A percentile compares a stretch with the other conserved stretches of the same genome.
Conservation (phyloP, 106 monocot species). For the Narthecium ossifragum region DNA sequence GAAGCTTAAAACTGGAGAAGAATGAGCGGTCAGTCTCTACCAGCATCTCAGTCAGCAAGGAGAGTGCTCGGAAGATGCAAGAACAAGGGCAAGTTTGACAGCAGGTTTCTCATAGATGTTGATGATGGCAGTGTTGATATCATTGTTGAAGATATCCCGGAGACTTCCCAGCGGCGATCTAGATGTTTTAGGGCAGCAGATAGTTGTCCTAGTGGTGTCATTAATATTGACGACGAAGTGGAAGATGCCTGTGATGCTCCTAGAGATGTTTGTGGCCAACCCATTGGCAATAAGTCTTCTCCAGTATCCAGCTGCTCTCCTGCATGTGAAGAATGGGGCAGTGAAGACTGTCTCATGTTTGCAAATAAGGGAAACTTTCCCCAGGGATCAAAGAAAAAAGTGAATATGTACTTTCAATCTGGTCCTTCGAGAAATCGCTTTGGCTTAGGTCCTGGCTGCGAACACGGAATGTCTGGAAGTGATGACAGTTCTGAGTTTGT, state of each 20-base stretch:
- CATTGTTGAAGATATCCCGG: constrained; percentile 33
- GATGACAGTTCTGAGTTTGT: constrained; percentile 10
- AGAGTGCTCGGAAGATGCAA: constrained; percentile 41
- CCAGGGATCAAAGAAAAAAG: background rate
- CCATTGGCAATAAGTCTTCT: constrained; percentile 4
- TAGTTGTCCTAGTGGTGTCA: constrained; percentile 29
- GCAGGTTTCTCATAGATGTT: constrained; percentile 40
- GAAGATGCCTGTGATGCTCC: constrained; percentile 13
- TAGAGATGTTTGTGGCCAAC: constrained; percentile 6
- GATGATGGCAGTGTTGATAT: constrained; percentile 35
- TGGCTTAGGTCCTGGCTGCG: constrained; percentile 32
- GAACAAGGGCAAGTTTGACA: constrained; percentile 23
- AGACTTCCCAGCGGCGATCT: constrained; percentile 20
- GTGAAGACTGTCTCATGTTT: constrained; percentile 22
- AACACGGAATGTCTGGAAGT: constrained; percentile 17
- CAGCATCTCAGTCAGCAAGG: constrained; percentile 23
- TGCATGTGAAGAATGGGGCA: constrained; percentile 12
- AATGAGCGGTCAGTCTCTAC: constrained; percentile 55
- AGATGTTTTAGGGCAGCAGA: constrained; percentile 12
- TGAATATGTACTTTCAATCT: background rate
- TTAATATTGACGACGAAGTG: constrained; percentile 74
- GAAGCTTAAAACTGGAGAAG: background rate
- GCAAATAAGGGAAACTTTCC: constrained; percentile 7
- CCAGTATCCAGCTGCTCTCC: constrained; percentile 5
- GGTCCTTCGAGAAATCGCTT: constrained; percentile 38